Conservation (phyloP, 108 stramenopile species). For the Cafeteria roenbergensis region DNA sequence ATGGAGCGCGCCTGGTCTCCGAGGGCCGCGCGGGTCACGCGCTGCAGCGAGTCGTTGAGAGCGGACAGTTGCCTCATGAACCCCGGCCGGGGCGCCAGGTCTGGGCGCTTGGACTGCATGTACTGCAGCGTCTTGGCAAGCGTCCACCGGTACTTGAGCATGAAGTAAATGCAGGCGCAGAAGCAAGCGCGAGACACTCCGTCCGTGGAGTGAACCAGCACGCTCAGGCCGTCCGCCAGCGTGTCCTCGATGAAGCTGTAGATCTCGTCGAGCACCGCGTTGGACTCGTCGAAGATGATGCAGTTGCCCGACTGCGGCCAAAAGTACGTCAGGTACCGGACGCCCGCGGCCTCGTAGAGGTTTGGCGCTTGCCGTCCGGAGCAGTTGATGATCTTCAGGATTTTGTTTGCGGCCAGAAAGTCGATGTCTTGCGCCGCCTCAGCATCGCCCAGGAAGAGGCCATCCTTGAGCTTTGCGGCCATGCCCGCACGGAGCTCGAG, state of each 20-base stretch:
- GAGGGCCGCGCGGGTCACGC: neutral
- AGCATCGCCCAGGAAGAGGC: conserved; percentile 25
- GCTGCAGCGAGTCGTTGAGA: conserved; percentile 13
- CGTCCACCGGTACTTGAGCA: conserved; percentile 19
- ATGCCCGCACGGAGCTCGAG: too few species aligned
- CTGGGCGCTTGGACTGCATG: conserved; percentile 16
- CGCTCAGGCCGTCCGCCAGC: conserved; percentile 1
- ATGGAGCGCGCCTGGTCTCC: neutral
- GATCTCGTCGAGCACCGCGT: conserved; percentile 4
- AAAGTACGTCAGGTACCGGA: conserved; percentile 11
- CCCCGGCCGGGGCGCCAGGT: conserved; percentile 5
- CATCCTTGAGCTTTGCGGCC: conserved; percentile 21
- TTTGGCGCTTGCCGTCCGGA: conserved; percentile 18
- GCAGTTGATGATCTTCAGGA: conserved; percentile 18
- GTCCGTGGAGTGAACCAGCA: conserved; percentile 15
- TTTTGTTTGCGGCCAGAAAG: conserved; percentile 21
- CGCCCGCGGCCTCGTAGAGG: conserved; percentile 13
- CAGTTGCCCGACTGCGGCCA: conserved; percentile 17
- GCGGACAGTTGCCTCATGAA: neutral
- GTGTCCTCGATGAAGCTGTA: conserved; percentile 18
- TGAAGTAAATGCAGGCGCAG: conserved; percentile 9
- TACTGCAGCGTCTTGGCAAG: conserved; percentile 13
- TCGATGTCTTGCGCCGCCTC: conserved; percentile 10
- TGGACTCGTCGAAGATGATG: conserved; percentile 9
- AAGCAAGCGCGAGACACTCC: conserved; percentile 11